Evolutionary conservation across 2,329 filamentous ascomycete species (phyloP).

Genomic region (Xylogone sp.): DNA sequence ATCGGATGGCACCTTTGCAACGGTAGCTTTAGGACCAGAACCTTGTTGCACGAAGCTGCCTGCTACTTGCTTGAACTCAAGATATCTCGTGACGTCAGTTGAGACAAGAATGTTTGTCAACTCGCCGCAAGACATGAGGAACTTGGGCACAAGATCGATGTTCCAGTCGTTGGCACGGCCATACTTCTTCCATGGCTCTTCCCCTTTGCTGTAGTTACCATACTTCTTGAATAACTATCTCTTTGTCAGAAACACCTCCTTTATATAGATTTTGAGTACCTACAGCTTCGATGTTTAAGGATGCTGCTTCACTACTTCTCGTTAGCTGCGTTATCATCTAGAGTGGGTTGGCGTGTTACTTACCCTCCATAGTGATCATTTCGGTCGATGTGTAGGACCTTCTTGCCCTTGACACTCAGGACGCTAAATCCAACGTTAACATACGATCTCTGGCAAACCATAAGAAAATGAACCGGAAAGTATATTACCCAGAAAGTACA

Average conservation of each 20-base stretch:
- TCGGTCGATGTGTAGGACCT: conserved; percentile 97
- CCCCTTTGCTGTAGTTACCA: conserved; percentile 72
- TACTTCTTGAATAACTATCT: conserved; percentile 92
- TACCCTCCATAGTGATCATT: conserved; percentile 99
- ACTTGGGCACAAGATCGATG: conserved; percentile 96
- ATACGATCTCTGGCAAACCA: too few relatives aligned
- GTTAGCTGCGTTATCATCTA: conserved; percentile 20
- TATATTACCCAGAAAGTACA: conserved; percentile 86
- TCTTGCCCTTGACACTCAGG: conserved; percentile 96
- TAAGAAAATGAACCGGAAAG: not conserved
- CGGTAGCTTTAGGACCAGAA: conserved; percentile 74
- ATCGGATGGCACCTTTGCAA: conserved; percentile 96
- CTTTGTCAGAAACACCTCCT: conserved; percentile 29
- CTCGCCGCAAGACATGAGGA: conserved; percentile 98
- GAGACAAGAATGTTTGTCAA: conserved; percentile 98
- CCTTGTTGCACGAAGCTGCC: conserved; percentile 97
- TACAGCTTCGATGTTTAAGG: conserved; percentile 93
- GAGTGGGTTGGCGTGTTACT: conserved; percentile 9
- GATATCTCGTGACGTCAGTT: conserved; percentile 84
- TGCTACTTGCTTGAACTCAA: conserved; percentile 91
- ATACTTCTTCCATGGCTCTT: conserved; percentile 98
- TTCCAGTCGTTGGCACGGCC: conserved; percentile 98
- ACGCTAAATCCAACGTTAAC: conserved; percentile 54
- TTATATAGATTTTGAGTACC: conserved; percentile 24
- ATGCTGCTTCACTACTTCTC: conserved; percentile 76